Base-by-base conservation (phyloP, 345 rosid species). In the Rhodomyrtus tomentosa region DNA sequence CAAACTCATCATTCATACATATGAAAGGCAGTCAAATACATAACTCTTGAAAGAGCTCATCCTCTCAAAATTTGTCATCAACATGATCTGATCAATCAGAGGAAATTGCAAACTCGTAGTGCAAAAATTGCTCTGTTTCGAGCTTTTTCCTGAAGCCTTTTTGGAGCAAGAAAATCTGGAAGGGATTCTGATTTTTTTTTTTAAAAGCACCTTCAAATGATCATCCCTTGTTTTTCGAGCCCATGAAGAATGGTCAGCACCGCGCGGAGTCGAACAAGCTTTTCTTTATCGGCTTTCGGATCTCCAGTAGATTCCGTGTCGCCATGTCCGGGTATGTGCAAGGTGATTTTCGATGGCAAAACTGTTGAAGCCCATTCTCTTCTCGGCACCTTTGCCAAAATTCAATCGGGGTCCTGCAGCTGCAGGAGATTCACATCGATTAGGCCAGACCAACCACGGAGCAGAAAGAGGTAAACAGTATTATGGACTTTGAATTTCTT, bases 241-340 rank as follows among this genome's bases (percentile, higher is more conserved):
- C 92, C 92, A 7, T 90, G 59, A 52, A 97, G 93, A 88, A 93
- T 56, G 32, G 83, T 74, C 7, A 94, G 86, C 12, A 95, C 93
- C 21, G 99, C 21, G 99, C 99, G 21, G 96, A 93, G 88, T 95
- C 99, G 0, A 48, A 92, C 0, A 98, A 94, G 58, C 94, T 90
- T 87, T 95, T 95, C 93, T 40, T 97, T 97, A 87, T 97, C 98
- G 24, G 96, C 91, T 87, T 89, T 94, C 29, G 92, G 88, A 36
- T 92, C 94, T 54, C 99, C 98, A 0, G 85, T 68, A 84, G 91
- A 92, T 86, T 88, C 87, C 48, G 92, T 85, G 49, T 48, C 59
- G 32, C 96, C 96, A 10, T 48, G 86, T 18, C 82, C 82, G 0
- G 98, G 95, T 80, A 95, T 84, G 82, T 86, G 90, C 89, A 95